Base-by-base conservation (phyloP, 345 rosid genomes). In the Eutrema heterophyllum region DNA sequence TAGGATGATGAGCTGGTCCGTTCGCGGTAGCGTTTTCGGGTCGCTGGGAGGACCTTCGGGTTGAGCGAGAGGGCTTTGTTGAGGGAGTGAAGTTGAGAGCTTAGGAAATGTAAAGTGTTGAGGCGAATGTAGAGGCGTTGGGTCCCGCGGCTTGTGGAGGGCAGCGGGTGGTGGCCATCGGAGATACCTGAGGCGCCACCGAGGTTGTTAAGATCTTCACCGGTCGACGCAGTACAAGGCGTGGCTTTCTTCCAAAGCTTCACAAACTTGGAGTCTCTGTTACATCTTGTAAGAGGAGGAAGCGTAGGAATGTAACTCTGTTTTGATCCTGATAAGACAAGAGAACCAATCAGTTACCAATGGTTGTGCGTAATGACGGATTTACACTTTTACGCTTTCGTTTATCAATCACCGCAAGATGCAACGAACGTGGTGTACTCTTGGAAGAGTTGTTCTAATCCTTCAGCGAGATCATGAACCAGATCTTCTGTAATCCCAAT, bases 221-320 rank as follows among this genome's bases (percentile, higher is more conserved):
- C 27, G 24, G 24, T 21, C 5, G 57, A 53, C 9, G 84, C 71
- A 1, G 82, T 51, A 57, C 98, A 91, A 12, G 93, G 97, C 9
- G 82, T 67, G 1, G 97, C 96, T 81, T 81, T 77, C 64, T 58
- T 89, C 89, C 91, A 91, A 1, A 91, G 78, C 72, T 86, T 87
- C 13, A 79, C 45, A 58, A 94, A 83, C 39, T 78, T 88, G 0
- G 95, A 89, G 75, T 83, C 91, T 16, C 82, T 77, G 78, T 84
- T 89, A 84, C 97, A 88, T 83, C 96, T 85, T 15, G 95, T 94
- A 14, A 91, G 80, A 33, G 98, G 96, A 44, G 97, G 97, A 26
- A 89, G 88, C 0, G 88, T 79, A 4, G 96, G 98, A 11, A 91
- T 49, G 80, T 94, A 89, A 64, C 86, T 89, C 66, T 88, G 87